These are phyloP conservation scores for thale cress (Arabidopsis thaliana) DNA, from an alignment of 345 rosid genomes.

Conservation along the genomic window DNA sequence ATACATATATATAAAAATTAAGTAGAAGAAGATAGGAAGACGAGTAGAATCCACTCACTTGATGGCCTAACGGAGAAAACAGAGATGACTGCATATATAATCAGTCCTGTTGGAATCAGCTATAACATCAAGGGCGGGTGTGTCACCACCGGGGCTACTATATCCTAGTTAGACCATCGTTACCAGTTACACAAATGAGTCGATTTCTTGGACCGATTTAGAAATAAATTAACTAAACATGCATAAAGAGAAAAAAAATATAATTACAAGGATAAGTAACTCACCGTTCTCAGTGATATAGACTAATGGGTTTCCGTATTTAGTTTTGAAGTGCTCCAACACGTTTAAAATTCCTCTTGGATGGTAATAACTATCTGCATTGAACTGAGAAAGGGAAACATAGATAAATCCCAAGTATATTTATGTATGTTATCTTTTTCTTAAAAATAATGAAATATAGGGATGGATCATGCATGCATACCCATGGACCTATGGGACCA, in stretches of 20 bases:
- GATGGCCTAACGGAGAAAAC: slow-evolving; percentile 35
- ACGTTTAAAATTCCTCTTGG: slow-evolving; percentile 32
- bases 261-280: not conserved
- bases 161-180: slow-evolving; percentile 9
- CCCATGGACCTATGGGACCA: slow-evolving; percentile 29
- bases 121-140: not conserved
- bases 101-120: slow-evolving; percentile 18
- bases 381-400: slow-evolving; percentile 28
- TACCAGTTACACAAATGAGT: not conserved
- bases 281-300: slow-evolving; percentile 40
- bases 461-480: not conserved
- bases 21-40: not conserved
- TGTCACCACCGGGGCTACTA: slow-evolving; percentile 5
- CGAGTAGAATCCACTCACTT: slow-evolving; percentile 21
- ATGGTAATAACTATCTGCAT: not conserved
- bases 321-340: slow-evolving; percentile 10
- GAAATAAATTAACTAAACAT: slow-evolving; percentile 14
- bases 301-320: slow-evolving; percentile 4
- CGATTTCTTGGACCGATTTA: not conserved
- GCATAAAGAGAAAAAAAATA: not conserved
- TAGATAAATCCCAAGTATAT: not conserved
- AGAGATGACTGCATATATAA: slow-evolving; percentile 40
- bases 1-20: not conserved
- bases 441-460: not conserved
- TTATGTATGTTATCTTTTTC: too few relatives aligned